Base-by-base conservation (phyloP, 768 basidiomycete genomes). In the Termitomyces titanicus region DNA sequence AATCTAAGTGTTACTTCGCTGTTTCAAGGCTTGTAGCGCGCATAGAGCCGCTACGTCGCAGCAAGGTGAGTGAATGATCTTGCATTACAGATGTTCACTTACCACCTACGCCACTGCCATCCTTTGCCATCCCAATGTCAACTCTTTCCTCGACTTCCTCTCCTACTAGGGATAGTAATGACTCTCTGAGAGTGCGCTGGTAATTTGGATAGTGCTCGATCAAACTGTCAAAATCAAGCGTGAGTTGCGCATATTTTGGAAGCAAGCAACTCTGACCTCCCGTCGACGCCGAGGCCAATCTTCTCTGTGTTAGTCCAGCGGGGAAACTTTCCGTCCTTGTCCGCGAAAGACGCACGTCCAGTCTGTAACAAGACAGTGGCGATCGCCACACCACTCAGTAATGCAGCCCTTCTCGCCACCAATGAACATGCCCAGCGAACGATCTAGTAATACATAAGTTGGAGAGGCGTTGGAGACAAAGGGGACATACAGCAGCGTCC, bases 31-130 rank as follows among this genome's bases (percentile, higher is more conserved):
- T 74, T 89, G 85, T 33, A 94, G 78, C 1, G 94, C 94, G 62
- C 91, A 89, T 38, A 97, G 76, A 39, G 94, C 94, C 67, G 94
- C 94, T 94, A 17, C 59, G 52, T 17, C 55, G 44, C 13, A 18
- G 39, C 12, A 29, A 48, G 45, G 24, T 54, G 33, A 55, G 54
- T 29, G 17, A 31, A 48, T 9, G 12, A 50, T 61, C 51, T 12
- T 44, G 54, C 56, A 15, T 54, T 43, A 38, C 31, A 54, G 50
- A 37, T 17, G n/a, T 35, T 47, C 34, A 70, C 89, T 73, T 70
- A 97, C 95, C 96, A 66, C 97, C 97, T 39, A 94, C 94, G 35
- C 96, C 97, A 64, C 92, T 95, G 12, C 97, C 97, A 63, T 99
- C 97, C 70, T 97, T 98, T 4, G 97, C 97, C 67, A 98, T 68